Percentiles rank a stretch among this genome's conserved stretches.
Evolutionary conservation across 768 basidiomycete genomes (phyloP).

Genomic region (Tricholoma sp.): DNA sequence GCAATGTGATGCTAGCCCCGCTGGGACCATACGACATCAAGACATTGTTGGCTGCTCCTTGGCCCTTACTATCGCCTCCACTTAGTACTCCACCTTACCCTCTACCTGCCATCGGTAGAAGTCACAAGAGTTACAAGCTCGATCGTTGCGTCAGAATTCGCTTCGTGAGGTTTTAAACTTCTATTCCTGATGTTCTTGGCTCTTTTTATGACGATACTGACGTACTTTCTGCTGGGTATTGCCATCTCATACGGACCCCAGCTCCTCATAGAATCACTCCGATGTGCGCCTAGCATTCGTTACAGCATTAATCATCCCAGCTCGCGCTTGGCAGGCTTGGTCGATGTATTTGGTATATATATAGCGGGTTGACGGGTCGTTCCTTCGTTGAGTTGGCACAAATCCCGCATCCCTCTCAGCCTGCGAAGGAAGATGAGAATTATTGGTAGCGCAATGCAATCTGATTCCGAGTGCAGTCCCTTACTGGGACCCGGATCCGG

Average conservation of each 20-base stretch:
- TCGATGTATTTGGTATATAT: background rate
- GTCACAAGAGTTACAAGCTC: background rate
- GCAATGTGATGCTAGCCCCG: no score
- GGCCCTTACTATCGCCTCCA: background rate
- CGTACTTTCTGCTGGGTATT: background rate
- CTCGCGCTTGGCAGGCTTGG: background rate
- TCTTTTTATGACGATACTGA: background rate
- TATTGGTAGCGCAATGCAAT: background rate
- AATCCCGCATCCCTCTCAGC: background rate
- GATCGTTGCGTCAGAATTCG: no score
- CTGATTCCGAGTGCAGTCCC: background rate
- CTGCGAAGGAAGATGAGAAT: background rate
- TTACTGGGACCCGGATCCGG: background rate
- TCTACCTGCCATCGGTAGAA: background rate
- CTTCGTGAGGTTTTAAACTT: background rate
- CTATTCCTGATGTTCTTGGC: background rate
- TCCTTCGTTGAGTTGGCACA: background rate
- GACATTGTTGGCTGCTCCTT: no score
- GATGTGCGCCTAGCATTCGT: background rate
- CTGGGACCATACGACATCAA: no score
- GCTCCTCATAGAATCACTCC: background rate
- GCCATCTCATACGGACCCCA: background rate
- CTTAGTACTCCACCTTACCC: background rate
- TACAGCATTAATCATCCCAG: background rate
- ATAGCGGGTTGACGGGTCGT: background rate